Conservation (phyloP, 768 basidiomycete species). For the Leccinum sublutescens region DNA sequence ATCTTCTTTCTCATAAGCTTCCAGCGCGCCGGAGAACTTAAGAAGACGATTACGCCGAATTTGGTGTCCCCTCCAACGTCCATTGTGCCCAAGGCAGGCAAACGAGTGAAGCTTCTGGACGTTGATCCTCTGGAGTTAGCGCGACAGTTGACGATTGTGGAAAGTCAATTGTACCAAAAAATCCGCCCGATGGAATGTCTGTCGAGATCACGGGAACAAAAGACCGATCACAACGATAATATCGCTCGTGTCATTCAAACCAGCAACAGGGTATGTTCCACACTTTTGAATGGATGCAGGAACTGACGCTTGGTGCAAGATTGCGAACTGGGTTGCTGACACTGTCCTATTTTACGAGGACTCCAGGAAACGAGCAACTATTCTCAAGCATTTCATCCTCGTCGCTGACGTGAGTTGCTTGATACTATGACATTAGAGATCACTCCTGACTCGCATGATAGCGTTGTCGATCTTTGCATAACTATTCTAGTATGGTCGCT, state of each 20-base stretch:
- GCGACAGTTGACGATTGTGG: conserved; percentile 89
- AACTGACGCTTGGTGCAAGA: conserved; percentile 43
- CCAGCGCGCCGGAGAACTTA: conserved; percentile 53
- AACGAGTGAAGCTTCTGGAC: conserved; percentile 79
- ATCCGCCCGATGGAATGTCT: conserved; percentile 92
- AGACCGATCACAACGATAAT: conserved; percentile 72
- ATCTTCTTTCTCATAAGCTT: conserved; percentile 14
- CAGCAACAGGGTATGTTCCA: conserved; percentile 69
- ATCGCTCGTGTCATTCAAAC: conserved; percentile 86
- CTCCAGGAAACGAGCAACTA: conserved; percentile 72
- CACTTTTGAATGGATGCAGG: neutral
- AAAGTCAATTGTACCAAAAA: conserved; percentile 80
- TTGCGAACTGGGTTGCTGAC: conserved; percentile 92
- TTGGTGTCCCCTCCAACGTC: conserved; percentile 69
- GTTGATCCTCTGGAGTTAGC: conserved; percentile 89
- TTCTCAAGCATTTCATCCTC: conserved; percentile 88
- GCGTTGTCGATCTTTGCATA: conserved; percentile 88
- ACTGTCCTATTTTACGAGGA: conserved; percentile 80
- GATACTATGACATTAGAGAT: neutral
- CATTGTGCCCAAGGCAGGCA: conserved; percentile 66
- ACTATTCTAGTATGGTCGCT: conserved; percentile 97
- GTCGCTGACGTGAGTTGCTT: conserved; percentile 77
- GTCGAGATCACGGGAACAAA: conserved; percentile 76
- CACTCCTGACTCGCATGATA: conserved; percentile 32
- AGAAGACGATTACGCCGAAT: conserved; percentile 55